Percentiles rank a stretch among this genome's conserved stretches.
phyloP scores from a whole-genome alignment of 306 rosid species.

The Lagenaria siceraria region DNA sequence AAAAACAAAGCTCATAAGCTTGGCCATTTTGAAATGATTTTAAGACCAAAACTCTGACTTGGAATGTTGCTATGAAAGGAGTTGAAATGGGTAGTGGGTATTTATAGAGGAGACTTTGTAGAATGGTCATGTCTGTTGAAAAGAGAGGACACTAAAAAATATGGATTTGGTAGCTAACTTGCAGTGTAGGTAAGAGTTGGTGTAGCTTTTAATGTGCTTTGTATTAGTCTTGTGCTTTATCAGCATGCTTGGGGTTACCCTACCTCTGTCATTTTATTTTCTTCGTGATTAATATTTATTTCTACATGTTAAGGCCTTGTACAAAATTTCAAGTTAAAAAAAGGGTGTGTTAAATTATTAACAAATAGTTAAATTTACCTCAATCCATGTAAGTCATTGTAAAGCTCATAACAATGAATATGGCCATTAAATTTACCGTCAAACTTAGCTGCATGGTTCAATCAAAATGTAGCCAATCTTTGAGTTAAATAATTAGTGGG shows the following conservation, averaged over 20 bases:
- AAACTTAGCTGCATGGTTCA: background rate
- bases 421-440: background rate
- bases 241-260: background rate
- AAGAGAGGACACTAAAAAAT: background rate
- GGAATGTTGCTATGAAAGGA: conserved; percentile 14
- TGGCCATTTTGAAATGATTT: conserved; percentile 22
- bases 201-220: background rate
- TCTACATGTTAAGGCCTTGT: no score
- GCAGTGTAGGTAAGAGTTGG: conserved; percentile 1
- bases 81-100: conserved; percentile 7
- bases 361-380: no score
- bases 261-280: no score
- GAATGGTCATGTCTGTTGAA: conserved; percentile 1
- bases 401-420: background rate
- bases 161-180: conserved; percentile 38
- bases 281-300: no score
- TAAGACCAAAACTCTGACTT: background rate
- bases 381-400: background rate
- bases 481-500: background rate
- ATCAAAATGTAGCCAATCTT: background rate
- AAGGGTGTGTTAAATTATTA: no score
- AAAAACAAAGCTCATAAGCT: conserved; percentile 19
- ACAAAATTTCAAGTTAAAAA: no score
- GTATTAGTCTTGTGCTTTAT: background rate
- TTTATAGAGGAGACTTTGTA: conserved; percentile 24